Base-by-base conservation (phyloP, 176 grass and related monocot genomes). In the Miscanthus lutarioriparius region DNA sequence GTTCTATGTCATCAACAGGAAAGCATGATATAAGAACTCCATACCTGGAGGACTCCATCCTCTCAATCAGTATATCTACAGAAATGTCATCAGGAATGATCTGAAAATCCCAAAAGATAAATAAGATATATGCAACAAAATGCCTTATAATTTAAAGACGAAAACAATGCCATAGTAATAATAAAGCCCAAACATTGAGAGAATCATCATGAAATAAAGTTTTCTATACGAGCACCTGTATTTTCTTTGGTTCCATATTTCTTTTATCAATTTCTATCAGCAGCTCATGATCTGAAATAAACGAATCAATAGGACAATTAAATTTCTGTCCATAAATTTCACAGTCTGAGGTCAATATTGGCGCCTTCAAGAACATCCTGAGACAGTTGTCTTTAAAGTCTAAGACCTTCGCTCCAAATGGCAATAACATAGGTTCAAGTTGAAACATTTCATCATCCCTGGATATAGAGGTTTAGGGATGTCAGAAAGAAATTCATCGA, bases 271-370 rank as follows among this genome's bases (percentile, higher is more conserved):
- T 33, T 89, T 98, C 93, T 89, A 98, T 83, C 16, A 87, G 82
- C 76, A 98, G 81, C 78, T 98, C 96, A 67, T 95, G 96, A 32
- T 98, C 91, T 41, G 83, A 74, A 73, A 88, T 77, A 90, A 53
- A 83, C 53, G 87, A 79, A 80, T 93, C 89, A 64, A 91, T 53
- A 54, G 51, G 17, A 45, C 47, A 92, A 89, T 94, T 86, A 80
- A 90, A 45, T 16, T 87, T 89, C 41, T 90, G 91, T 73, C 86
- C 89, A 74, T 92, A 74, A 85, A 89, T 17, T 81, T 87, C 32
- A 51, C 37, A 76, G 70, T 92, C 91, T 14, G 87, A 58, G 32
- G 87, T 79, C 30, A 84, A 64, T 61, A 71, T 74, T 81, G 91
- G 75, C 49, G 83, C 85, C 73, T 78, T 92, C 33, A 94, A 36